Evolutionary conservation across 2,329 filamentous ascomycete genomes (phyloP).

Genomic region (Thelonectria olida): DNA sequence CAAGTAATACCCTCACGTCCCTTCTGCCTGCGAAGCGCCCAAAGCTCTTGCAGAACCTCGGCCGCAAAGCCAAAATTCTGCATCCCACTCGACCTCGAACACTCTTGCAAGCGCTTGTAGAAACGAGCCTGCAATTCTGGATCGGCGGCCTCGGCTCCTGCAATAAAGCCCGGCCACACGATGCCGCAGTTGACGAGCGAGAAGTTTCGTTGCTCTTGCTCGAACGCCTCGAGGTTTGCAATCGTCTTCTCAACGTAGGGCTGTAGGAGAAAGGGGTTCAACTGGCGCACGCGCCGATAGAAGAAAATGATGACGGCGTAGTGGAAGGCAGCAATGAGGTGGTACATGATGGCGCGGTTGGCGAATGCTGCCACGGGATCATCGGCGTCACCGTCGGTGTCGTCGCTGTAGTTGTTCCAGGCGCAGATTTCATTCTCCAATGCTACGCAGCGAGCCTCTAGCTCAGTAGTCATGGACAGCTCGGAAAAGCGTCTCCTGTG

Average conservation of each 20-base stretch:
- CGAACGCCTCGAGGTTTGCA: slow-evolving; percentile 2
- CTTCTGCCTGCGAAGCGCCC: not conserved
- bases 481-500: not conserved
- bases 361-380: not conserved
- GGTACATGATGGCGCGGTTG: not conserved
- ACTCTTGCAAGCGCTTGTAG: not conserved
- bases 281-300: not conserved
- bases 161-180: slow-evolving; percentile 4
- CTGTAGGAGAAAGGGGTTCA: slow-evolving; percentile 3
- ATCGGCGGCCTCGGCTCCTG: slow-evolving; percentile 1
- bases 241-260: slow-evolving; percentile 8
- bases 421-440: slow-evolving; percentile 1
- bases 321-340: not conserved
- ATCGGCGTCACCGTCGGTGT: not conserved
- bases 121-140: not conserved
- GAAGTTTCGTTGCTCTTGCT: not conserved
- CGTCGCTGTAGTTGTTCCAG: not conserved
- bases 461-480: not conserved
- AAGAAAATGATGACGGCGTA: slow-evolving; percentile 7
- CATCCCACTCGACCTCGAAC: not conserved
- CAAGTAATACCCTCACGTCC: not conserved
- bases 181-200: slow-evolving; percentile 1
- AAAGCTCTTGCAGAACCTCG: slow-evolving; percentile 7
- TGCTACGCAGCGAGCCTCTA: not conserved
- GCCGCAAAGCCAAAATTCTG: slow-evolving; percentile 5